Percentiles rank a stretch among this genome's conserved stretches.
phyloP scores from a whole-genome alignment of 441 rosid genomes.

The Pelargonium fulgidum region DNA sequence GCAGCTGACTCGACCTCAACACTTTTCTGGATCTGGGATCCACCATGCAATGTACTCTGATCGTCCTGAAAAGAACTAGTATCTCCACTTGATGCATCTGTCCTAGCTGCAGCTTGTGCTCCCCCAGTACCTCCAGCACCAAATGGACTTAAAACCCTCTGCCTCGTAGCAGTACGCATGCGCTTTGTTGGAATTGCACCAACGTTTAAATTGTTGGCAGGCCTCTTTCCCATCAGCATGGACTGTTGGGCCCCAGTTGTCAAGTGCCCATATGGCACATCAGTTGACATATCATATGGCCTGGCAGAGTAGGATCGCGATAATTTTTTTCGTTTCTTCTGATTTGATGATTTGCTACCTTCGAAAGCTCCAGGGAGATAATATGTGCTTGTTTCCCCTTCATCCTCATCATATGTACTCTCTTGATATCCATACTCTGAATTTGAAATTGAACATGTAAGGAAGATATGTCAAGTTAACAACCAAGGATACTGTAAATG shows the following conservation, averaged over 20 bases:
- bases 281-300: constrained; percentile 60
- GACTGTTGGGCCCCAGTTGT: constrained; percentile 47
- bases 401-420: constrained; percentile 71
- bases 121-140: constrained; percentile 49
- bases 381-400: constrained; percentile 73
- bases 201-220: constrained; percentile 46
- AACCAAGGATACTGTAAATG: constrained; percentile 20
- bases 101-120: constrained; percentile 47
- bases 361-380: constrained; percentile 65
- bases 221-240: constrained; percentile 55
- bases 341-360: constrained; percentile 50
- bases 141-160: constrained; percentile 63
- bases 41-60: constrained; percentile 77
- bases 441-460: constrained; percentile 25
- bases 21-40: constrained; percentile 62
- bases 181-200: constrained; percentile 88
- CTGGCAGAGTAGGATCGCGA: constrained; percentile 48
- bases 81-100: constrained; percentile 98
- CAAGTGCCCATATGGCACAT: constrained; percentile 47
- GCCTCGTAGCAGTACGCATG: constrained; percentile 88
- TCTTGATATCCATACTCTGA: constrained; percentile 60
- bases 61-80: constrained; percentile 96
- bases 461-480: constrained; percentile 18
- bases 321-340: constrained; percentile 56
- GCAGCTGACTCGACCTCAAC: constrained; percentile 79